phyloP scores from a whole-genome alignment of 1,284 basidiomycete species.

The Papiliotrema flavescens region DNA sequence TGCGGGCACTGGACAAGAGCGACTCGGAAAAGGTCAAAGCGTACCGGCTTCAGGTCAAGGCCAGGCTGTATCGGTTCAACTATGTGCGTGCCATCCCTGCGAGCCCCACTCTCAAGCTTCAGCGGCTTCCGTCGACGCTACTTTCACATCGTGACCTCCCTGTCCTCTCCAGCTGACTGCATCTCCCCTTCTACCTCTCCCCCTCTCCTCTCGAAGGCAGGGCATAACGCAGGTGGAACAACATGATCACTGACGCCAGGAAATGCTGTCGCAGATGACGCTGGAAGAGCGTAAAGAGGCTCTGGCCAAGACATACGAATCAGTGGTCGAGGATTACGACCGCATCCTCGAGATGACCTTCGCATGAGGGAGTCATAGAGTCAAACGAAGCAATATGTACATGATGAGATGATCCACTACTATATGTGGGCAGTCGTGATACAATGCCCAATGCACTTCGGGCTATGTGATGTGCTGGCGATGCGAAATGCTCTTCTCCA shows the following conservation, averaged over 20 bases:
- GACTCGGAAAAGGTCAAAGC: constrained; percentile 60
- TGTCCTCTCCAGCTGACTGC: no score
- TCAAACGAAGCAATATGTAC: no score
- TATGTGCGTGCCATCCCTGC: constrained; percentile 58
- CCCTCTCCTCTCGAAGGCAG: no score
- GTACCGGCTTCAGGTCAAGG: constrained; percentile 79
- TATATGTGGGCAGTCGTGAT: no score
- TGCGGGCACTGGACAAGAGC: constrained; percentile 64
- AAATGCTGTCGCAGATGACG: constrained; percentile 79
- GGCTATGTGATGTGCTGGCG: no score
- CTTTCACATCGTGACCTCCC: no score
- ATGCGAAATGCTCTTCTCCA: background rate
- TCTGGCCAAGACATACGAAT: constrained; percentile 88
- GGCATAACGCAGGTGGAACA: no score
- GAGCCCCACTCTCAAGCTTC: constrained; percentile 14
- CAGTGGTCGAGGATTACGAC: constrained; percentile 78
- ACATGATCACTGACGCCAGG: constrained; percentile 60
- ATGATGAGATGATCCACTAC: no score
- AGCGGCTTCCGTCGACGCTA: no score
- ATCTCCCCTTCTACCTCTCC: no score
- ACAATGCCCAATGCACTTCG: no score
- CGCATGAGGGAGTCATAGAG: no score
- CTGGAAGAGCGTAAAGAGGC: constrained; percentile 81
- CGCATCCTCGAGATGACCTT: constrained; percentile 64
- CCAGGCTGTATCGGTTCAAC: constrained; percentile 89